A percentile compares a stretch with the other conserved stretches of the same genome.
phyloP scores from a whole-genome alignment of 2,329 filamentous ascomycete species.

The Ascochyta rabiei region DNA sequence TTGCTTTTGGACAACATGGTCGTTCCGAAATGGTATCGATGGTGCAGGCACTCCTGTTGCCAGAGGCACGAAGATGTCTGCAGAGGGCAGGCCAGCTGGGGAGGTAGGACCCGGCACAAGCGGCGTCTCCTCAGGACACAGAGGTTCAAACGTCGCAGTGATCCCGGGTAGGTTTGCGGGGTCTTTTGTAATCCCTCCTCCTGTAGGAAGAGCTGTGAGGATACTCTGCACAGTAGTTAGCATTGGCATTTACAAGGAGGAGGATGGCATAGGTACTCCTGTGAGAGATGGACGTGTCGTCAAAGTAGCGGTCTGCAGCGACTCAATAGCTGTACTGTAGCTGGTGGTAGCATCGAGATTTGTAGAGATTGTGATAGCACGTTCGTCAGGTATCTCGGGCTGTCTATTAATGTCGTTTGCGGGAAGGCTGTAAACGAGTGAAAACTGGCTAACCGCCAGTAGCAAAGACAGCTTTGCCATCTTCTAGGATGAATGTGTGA shows the following conservation, averaged over 20 bases:
- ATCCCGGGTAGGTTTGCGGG: slow-evolving; percentile 29
- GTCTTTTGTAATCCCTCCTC: slow-evolving; percentile 34
- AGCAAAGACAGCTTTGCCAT: slow-evolving; percentile 39
- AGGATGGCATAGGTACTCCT: slow-evolving; percentile 28
- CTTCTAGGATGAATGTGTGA: slow-evolving; percentile 16
- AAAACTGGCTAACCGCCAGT: slow-evolving; percentile 32
- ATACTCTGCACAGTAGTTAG: slow-evolving; percentile 33
- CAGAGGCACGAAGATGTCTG: slow-evolving; percentile 51
- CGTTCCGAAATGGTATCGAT: slow-evolving; percentile 44
- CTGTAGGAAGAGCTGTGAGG: slow-evolving; percentile 38
- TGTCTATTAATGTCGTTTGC: slow-evolving; percentile 22
- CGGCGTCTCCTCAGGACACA: slow-evolving; percentile 37
- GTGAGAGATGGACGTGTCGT: slow-evolving; percentile 34
- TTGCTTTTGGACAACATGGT: slow-evolving; percentile 51
- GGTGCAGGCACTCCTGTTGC: slow-evolving; percentile 48
- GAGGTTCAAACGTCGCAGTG: slow-evolving; percentile 26
- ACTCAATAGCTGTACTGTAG: slow-evolving; percentile 36
- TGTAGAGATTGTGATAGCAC: slow-evolving; percentile 31
- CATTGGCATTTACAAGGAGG: not conserved
- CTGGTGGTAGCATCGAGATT: slow-evolving; percentile 36
- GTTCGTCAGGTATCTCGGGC: slow-evolving; percentile 20
- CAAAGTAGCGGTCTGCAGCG: slow-evolving; percentile 36
- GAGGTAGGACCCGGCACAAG: slow-evolving; percentile 36
- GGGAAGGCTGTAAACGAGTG: slow-evolving; percentile 33
- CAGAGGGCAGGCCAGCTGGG: slow-evolving; percentile 20